Conservation (phyloP, 176 grass and related monocot genomes). For the Carex myosuroides region DNA sequence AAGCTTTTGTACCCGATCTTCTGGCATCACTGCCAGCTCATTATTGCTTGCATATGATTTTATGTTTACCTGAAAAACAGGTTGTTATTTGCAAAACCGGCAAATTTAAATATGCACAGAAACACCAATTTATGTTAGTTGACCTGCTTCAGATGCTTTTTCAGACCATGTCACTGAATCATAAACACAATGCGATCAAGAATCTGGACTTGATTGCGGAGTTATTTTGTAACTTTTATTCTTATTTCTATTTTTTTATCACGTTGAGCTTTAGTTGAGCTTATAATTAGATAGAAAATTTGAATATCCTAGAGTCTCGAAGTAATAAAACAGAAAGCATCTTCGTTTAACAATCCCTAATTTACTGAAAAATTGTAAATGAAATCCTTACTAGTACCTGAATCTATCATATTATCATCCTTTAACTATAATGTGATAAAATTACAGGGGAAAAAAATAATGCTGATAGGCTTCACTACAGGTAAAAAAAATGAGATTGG, state of each 20-base stretch:
- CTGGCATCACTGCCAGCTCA: slow-evolving; percentile 88
- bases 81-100: not conserved
- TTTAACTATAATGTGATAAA: not conserved
- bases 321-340: not conserved
- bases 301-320: not conserved
- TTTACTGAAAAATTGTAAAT: not conserved
- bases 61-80: slow-evolving; percentile 64
- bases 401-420: not conserved
- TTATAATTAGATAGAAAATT: not conserved
- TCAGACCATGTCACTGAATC: not conserved
- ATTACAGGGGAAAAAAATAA: not conserved
- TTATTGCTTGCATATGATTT: slow-evolving; percentile 93
- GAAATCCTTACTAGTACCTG: not conserved
- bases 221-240: not conserved
- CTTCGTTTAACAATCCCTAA: not conserved
- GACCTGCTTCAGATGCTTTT: not conserved
- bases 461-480: not conserved
- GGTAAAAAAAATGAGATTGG: not conserved
- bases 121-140: not conserved
- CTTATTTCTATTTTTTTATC: too few species aligned
- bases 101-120: not conserved
- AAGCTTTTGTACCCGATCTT: slow-evolving; percentile 65
- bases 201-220: not conserved
- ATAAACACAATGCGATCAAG: not conserved
- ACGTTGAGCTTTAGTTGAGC: not conserved